These are phyloP conservation scores for Adansonia grandidieri DNA, from an alignment of 441 rosid species.

Conservation along the genomic window DNA sequence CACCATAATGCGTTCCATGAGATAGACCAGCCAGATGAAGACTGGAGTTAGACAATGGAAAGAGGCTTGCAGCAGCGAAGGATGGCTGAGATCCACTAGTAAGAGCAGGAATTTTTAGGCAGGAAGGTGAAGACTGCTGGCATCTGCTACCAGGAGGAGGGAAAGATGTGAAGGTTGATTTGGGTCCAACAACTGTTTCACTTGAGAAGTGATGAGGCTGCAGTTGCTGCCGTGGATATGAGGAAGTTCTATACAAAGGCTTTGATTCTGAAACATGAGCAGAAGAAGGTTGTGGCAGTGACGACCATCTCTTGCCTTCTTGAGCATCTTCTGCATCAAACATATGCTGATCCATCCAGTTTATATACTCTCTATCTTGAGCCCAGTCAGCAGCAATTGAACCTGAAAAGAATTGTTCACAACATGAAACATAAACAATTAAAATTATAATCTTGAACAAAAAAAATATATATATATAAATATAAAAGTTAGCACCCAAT, in stretches of 20 bases:
- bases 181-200: slow-evolving; percentile 67
- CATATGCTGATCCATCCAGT: slow-evolving; percentile 74
- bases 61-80: slow-evolving; percentile 54
- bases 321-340: slow-evolving; percentile 57
- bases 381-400: slow-evolving; percentile 88
- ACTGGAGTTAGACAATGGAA: slow-evolving; percentile 61
- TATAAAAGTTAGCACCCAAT: not conserved
- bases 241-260: slow-evolving; percentile 82
- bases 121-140: slow-evolving; percentile 57
- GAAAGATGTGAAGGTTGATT: slow-evolving; percentile 76
- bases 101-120: slow-evolving; percentile 53
- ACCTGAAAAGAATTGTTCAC: slow-evolving; percentile 50
- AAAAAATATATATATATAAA: not conserved
- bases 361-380: slow-evolving; percentile 71
- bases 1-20: slow-evolving; percentile 58
- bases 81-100: slow-evolving; percentile 58
- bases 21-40: slow-evolving; percentile 62
- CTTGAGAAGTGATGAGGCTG: slow-evolving; percentile 66
- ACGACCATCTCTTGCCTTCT: slow-evolving; percentile 79
- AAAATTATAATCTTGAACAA: too few relatives aligned
- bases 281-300: slow-evolving; percentile 60
- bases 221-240: slow-evolving; percentile 75
- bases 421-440: slow-evolving; percentile 3
- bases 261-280: slow-evolving; percentile 54
- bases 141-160: slow-evolving; percentile 71